A percentile compares a stretch with the other conserved stretches of the same genome.
phyloP scores from a whole-genome alignment of 305 asterid species.

The Fraxinus ornus region DNA sequence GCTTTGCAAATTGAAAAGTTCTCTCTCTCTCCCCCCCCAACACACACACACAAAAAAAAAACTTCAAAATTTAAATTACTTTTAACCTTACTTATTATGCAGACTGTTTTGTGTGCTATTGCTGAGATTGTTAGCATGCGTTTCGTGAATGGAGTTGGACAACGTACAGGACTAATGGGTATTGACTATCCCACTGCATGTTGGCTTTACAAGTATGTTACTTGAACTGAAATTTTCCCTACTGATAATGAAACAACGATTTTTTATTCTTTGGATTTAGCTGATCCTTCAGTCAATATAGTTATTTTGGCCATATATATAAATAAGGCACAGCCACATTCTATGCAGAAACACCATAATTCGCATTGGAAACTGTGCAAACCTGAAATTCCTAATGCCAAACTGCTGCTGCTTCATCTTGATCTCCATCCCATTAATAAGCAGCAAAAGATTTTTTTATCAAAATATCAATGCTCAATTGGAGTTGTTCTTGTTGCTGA shows the following conservation, averaged over 20 bases:
- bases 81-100: slow-evolving; percentile 26
- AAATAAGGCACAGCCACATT: neutral
- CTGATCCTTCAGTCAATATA: neutral
- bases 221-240: neutral
- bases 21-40: too few species aligned
- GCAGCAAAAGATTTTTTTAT: neutral
- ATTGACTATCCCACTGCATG: slow-evolving; percentile 87
- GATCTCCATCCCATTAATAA: neutral
- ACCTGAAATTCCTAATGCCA: neutral
- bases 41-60: neutral
- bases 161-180: slow-evolving; percentile 86
- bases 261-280: slow-evolving; percentile 8
- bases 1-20: neutral
- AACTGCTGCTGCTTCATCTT: neutral
- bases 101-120: slow-evolving; percentile 73
- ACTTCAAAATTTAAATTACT: neutral
- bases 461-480: neutral
- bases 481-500: neutral
- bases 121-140: slow-evolving; percentile 87
- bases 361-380: neutral
- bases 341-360: neutral
- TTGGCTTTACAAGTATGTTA: slow-evolving; percentile 85
- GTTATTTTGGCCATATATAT: neutral
- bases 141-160: slow-evolving; percentile 73
- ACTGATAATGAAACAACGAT: neutral